phyloP scores from a whole-genome alignment of 805 yeast species.

The Yarrowia keelungensis region DNA sequence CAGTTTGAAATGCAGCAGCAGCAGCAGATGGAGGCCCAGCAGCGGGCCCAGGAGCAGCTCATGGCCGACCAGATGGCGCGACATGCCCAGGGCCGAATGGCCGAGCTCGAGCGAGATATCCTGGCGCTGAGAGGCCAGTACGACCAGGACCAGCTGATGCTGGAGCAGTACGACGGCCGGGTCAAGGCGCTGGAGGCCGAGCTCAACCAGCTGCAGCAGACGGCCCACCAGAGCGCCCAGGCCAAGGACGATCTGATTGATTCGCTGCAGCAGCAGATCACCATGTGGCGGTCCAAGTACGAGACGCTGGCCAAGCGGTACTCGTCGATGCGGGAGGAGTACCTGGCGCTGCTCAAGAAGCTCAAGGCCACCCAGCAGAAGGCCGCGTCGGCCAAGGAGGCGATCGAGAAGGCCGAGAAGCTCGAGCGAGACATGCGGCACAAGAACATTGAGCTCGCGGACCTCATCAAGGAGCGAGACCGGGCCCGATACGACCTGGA shows the following conservation, averaged over 20 bases:
- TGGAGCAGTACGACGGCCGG: slow-evolving; percentile 85
- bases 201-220: slow-evolving; percentile 62
- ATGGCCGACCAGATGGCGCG: slow-evolving; percentile 70
- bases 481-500: slow-evolving; percentile 85
- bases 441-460: slow-evolving; percentile 87
- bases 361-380: slow-evolving; percentile 84
- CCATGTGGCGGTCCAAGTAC: slow-evolving; percentile 82
- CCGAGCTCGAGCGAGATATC: slow-evolving; percentile 82
- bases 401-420: slow-evolving; percentile 80
- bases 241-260: slow-evolving; percentile 77
- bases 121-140: slow-evolving; percentile 77
- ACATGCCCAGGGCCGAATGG: slow-evolving; percentile 78
- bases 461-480: slow-evolving; percentile 86
- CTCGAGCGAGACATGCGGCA: slow-evolving; percentile 83
- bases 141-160: slow-evolving; percentile 81
- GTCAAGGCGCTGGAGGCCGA: slow-evolving; percentile 84
- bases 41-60: slow-evolving; percentile 72
- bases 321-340: slow-evolving; percentile 91
- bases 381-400: slow-evolving; percentile 89
- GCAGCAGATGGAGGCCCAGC: slow-evolving; percentile 70
- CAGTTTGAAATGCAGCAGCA: slow-evolving; percentile 78
- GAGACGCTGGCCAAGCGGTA: slow-evolving; percentile 88
- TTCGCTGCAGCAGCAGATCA: slow-evolving; percentile 74
- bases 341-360: slow-evolving; percentile 75
- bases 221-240: slow-evolving; percentile 74